Evolutionary conservation across 2,329 filamentous ascomycete genomes (phyloP), one percentile per base, ranked within the genome.

Genomic region (Chrysoporthe austroafricana): DNA sequence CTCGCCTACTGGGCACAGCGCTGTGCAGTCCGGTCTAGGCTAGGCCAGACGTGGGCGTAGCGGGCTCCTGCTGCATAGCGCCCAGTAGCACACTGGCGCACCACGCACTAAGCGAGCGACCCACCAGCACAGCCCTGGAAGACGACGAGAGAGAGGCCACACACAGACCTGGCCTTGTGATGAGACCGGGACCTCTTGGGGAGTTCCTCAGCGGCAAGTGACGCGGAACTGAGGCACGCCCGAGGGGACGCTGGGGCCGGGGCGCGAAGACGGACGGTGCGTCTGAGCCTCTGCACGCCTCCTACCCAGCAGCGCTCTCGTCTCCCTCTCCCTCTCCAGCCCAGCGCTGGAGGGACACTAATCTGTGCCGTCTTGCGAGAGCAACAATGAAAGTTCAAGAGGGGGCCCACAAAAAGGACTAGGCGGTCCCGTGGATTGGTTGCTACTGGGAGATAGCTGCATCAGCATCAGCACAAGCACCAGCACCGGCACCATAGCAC

Each of bases 171-270:
- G 57, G 16, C 57, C 57, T 54, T 60, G 57, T 60, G 57, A 60
- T 32, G 42, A 16, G 57, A 14, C 8, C 21, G 18, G 46, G n/a
- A 44, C 34, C 36, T 59, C 34, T 9, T 32, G 16, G 32, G 34
- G 32, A 52, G 21, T 16, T 8, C 26, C 36, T 18, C 62, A 64
- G 67, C 50, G 61, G 48, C 56, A 69, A 58, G 61, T 64, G 64
- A 67, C 44, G 57, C 61, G 63, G 48, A n/a, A 64, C 42, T 46
- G 61, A 69, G 48, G 32, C 57, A 63, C 8, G 21, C 36, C 48
- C 43, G 16, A 54, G 50, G 26, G 50, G 50, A 54, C 21, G 50
- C 21, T 54, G 50, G 50, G 21, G 50, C 50, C 50, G 50, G 48
- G 26, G 6, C 21, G 16, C 13, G 32, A 16, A 52, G 26, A 52